phyloP scores from a whole-genome alignment of 306 rosid genomes.

The Aeschynomene evenia region DNA sequence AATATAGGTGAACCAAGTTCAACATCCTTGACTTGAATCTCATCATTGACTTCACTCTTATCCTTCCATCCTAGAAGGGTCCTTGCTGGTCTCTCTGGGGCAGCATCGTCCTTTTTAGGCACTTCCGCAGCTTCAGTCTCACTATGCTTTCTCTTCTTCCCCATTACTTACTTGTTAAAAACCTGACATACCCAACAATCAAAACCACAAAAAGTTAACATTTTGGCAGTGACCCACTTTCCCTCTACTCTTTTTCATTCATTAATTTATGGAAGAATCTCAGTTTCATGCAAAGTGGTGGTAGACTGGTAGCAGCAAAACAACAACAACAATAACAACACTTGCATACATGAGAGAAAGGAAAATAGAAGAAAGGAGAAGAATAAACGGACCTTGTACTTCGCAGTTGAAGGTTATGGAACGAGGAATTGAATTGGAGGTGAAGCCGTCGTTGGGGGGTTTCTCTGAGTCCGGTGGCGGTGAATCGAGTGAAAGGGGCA shows the following conservation, averaged over 20 bases:
- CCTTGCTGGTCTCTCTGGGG: conserved; percentile 74
- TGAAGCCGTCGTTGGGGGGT: not conserved
- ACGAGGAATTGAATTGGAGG: too few species aligned
- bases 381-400: not conserved
- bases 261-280: not conserved
- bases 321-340: not conserved
- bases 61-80: conserved; percentile 89
- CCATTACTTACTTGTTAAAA: conserved; percentile 41
- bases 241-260: not conserved
- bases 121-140: conserved; percentile 41
- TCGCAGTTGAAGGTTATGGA: not conserved
- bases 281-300: not conserved
- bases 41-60: conserved; percentile 29
- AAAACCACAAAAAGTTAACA: not conserved
- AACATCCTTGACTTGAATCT: conserved; percentile 23
- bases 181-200: conserved; percentile 16
- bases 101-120: conserved; percentile 53
- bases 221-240: not conserved
- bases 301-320: not conserved
- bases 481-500: not conserved
- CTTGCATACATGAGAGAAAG: not conserved
- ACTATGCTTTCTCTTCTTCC: conserved; percentile 82
- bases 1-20: conserved; percentile 39
- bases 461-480: not conserved
- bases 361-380: not conserved